Base-by-base conservation (phyloP, 805 yeast species). In the Hanseniaspora hatyaiensis region DNA sequence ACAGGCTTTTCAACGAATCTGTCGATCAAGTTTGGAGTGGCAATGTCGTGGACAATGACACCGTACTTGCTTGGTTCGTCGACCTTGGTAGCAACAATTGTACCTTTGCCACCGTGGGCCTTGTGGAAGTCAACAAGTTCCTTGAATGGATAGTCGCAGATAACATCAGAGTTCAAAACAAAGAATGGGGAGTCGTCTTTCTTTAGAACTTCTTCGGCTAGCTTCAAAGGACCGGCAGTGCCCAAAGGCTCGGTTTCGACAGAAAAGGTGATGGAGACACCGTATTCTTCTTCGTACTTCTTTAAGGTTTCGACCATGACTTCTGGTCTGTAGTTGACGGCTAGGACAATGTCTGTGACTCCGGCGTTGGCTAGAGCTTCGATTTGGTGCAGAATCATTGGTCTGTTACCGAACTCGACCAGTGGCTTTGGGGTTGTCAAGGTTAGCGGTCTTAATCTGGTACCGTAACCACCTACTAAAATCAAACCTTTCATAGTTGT, bases 11-110 rank as follows among this genome's bases (percentile, higher is more conserved):
- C 99, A 58, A 92, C 99, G 65, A 92, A 92, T 69, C 99, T 79
- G 72, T 92, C 98, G 58, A 92, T 92, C 73, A 86, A 78, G 73
- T 89, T 83, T 64, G 95, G 86, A 59, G 85, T 83, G 66, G 85
- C 83, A 72, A 88, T 80, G 74, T 92, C 96, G 64, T 85, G 94
- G 53, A 92, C 99, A 68, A 92, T 92, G 66, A 92, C 99, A 77
- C 99, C 99, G 72, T 92, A 92, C 73, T 92, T 92, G 62, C 95
- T 83, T 55, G 99, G 99, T 73, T 92, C 99, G 66, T 92, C 98
- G 57, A 92, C 99, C 75, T 92, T 92, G 64, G 99, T 92, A 55
- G 97, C 98, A 53, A 92, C 97, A 64, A 92, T 92, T 61, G 98
- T 92, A 70, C 96, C 98, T 61, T 78, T 84, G 66, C 94, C 97